Conservation (phyloP, 495 filamentous ascomycete genomes). For the Xylaria castorea region DNA sequence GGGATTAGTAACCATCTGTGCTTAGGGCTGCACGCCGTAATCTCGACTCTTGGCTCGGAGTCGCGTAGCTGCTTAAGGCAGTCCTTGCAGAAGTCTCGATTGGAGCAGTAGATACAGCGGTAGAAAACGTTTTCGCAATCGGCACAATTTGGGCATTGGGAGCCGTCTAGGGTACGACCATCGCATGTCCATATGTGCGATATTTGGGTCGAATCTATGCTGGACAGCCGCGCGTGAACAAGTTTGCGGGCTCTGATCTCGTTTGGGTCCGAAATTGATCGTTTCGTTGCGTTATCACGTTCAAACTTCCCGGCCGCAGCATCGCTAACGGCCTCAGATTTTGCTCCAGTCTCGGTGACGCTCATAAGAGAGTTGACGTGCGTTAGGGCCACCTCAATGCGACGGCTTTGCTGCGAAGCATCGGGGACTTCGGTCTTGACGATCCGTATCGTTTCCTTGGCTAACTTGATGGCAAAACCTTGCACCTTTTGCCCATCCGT, state of each 20-base stretch:
- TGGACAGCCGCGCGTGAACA: not conserved
- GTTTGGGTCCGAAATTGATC: not conserved
- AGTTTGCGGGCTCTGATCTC: not conserved
- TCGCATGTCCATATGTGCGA: not conserved
- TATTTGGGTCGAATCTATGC: not conserved
- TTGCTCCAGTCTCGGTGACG: not conserved
- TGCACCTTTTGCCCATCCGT: not conserved
- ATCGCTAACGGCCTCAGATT: not conserved
- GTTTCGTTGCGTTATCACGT: no score
- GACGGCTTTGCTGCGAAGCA: conserved; percentile 5
- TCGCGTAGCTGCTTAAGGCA: conserved; percentile 15
- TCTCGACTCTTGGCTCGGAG: not conserved
- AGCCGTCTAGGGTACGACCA: not conserved
- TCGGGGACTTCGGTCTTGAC: conserved; percentile 8
- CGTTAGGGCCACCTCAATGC: conserved; percentile 14
- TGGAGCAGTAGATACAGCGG: conserved; percentile 13
- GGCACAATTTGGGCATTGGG: not conserved
- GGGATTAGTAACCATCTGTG: conserved; percentile 22
- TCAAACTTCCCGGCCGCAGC: not conserved
- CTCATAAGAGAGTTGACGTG: conserved; percentile 14
- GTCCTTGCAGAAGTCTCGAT: conserved; percentile 2
- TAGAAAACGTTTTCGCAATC: conserved; percentile 5
- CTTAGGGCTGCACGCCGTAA: conserved; percentile 18
- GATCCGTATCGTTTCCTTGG: not conserved
- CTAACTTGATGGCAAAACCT: not conserved